Conservation (phyloP, 306 rosid species). For the Cercis canadensis region DNA sequence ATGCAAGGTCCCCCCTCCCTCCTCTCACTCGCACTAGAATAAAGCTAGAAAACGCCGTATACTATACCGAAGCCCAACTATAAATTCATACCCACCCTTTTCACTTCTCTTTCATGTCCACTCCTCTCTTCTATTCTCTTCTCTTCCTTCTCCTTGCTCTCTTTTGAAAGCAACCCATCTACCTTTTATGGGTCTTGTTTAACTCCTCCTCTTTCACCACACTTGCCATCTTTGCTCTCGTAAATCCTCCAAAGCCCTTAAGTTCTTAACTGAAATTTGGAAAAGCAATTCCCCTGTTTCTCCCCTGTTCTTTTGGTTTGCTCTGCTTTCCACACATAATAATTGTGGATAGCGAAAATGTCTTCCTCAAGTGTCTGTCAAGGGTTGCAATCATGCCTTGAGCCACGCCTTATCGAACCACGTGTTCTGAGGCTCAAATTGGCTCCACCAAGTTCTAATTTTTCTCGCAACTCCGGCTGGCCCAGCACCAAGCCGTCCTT, state of each 20-base stretch:
- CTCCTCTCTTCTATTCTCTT: constrained; percentile 21
- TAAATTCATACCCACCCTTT: constrained; percentile 56
- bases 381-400: constrained; percentile 58
- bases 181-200: constrained; percentile 8
- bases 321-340: constrained; percentile 22
- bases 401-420: constrained; percentile 48
- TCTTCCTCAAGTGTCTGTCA: constrained; percentile 53
- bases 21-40: constrained; percentile 20
- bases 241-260: constrained; percentile 2
- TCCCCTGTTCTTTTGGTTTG: constrained; percentile 31
- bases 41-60: constrained; percentile 19
- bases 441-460: constrained; percentile 47
- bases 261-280: constrained; percentile 3
- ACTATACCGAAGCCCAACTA: constrained; percentile 50
- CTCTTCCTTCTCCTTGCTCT: constrained; percentile 16
- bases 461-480: constrained; percentile 6
- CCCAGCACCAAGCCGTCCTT: background rate
- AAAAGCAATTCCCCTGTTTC: constrained; percentile 37
- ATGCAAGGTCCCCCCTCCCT: constrained; percentile 29
- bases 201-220: constrained; percentile 31
- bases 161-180: constrained; percentile 23
- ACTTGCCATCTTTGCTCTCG: constrained; percentile 11
- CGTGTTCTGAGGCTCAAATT: constrained; percentile 55
- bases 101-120: constrained; percentile 44
- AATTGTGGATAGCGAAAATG: constrained; percentile 40